Conservation (phyloP, 2,329 filamentous ascomycete genomes). For the Alternaria gansuensis region DNA sequence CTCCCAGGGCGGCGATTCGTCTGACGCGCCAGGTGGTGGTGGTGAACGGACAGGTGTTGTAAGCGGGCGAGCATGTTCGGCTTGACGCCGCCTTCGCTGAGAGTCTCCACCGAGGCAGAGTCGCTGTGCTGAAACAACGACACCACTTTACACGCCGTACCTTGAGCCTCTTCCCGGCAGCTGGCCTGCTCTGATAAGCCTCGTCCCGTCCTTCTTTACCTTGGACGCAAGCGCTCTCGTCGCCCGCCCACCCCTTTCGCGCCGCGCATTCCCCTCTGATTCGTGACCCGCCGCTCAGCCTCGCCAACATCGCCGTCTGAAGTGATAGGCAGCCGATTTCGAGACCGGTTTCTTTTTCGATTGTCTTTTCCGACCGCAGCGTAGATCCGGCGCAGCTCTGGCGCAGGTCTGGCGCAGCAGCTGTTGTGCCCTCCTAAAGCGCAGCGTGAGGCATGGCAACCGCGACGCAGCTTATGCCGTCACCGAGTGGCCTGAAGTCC, state of each 20-base stretch:
- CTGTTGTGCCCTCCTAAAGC: slow-evolving; percentile 24
- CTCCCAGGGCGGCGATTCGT: slow-evolving; percentile 18
- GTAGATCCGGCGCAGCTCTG: slow-evolving; percentile 35
- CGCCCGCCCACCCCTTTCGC: slow-evolving; percentile 33
- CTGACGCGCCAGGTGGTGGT: slow-evolving; percentile 17
- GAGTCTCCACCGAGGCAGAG: slow-evolving; percentile 23
- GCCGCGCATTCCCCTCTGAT: slow-evolving; percentile 36
- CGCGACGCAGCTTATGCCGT: slow-evolving; percentile 58
- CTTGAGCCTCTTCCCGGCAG: slow-evolving; percentile 30
- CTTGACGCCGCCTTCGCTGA: slow-evolving; percentile 21
- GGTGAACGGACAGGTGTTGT: slow-evolving; percentile 24
- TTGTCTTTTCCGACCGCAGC: slow-evolving; percentile 3
- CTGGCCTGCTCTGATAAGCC: slow-evolving; percentile 36
- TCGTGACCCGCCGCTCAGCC: slow-evolving; percentile 34
- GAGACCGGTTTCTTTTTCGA: background rate
- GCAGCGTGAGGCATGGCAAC: slow-evolving; percentile 50
- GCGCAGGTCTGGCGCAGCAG: slow-evolving; percentile 40
- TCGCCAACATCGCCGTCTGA: slow-evolving; percentile 24
- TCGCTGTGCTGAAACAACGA: slow-evolving; percentile 31
- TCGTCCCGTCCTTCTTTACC: slow-evolving; percentile 24
- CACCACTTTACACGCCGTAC: slow-evolving; percentile 11
- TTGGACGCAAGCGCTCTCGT: slow-evolving; percentile 27
- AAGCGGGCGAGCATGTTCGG: slow-evolving; percentile 23
- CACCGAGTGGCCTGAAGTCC: slow-evolving; percentile 54
- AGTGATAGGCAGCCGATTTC: slow-evolving; percentile 17